Evolutionary conservation across 192 early-diverging fungal genomes (phyloP), one percentile per base, ranked within the genome.

Genomic region (Backusella westeae): DNA sequence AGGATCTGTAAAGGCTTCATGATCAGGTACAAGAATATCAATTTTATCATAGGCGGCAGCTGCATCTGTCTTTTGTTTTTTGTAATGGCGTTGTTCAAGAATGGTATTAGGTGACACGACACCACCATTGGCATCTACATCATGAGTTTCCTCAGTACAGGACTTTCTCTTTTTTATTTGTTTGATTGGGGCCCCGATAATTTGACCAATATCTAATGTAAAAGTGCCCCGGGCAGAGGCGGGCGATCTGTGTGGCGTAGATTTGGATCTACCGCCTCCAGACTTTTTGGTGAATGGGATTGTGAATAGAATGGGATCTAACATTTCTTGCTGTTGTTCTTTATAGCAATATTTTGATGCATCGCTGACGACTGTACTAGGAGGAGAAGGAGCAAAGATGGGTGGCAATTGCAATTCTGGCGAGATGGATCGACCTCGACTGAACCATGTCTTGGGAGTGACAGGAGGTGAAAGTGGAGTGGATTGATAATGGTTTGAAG

Each of bases 1-100:
- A 1, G 52, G 34, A 34, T 71, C 38, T 52, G 49, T 35, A 74
- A 65, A 78, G 14, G 67, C 36, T 14, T 69, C 67, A 7, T 42
- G 34, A 19, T 78, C 77, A 44, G 53, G 67, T 38, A 42, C 35
- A 7, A 38, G 29, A 41, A 78, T 73, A 59, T 78, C 77, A 34
- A 78, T 59, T 69, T 63, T 67, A 36, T 78, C 67, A 63, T 78
- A 78, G 19, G 68, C 67, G 35, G 72, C 77, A 36, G 59, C 44
- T 23, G 66, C 59, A 29, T 68, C 77, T 34, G 71, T 39, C 26
- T 74, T 73, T 34, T 46, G 14, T 35, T 78, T 78, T 36, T 69
- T 67, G 65, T 29, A 56, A 52, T 65, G 46, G 15, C 49, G 44
- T 52, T 72, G 56, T 63, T 63, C 56, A 23, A 63, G 56, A 63